phyloP scores from a whole-genome alignment of 352 stramenopile genomes.

The Globisporangium sylvaticum region DNA sequence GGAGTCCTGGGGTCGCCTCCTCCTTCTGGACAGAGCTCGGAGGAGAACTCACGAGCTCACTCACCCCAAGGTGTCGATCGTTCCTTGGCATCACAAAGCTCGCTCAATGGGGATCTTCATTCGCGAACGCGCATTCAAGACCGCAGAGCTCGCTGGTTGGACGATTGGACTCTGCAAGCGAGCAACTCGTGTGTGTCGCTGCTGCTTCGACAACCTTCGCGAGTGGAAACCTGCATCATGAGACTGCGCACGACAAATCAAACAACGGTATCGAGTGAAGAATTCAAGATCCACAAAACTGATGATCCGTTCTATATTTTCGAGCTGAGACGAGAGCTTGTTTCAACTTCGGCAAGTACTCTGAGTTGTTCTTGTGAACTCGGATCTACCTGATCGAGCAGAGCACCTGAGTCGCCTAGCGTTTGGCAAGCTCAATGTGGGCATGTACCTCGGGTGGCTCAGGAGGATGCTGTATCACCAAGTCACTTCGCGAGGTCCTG shows the following conservation, averaged over 20 bases:
- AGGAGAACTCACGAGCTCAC: background rate
- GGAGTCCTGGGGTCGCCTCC: background rate
- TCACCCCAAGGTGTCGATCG: background rate
- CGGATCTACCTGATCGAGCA: background rate
- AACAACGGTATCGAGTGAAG: background rate
- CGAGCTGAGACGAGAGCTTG: background rate
- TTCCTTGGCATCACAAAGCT: background rate
- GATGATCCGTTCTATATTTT: background rate
- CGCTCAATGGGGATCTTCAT: background rate
- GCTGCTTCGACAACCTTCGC: background rate
- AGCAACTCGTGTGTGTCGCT: background rate
- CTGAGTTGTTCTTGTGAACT: background rate
- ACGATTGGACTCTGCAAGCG: background rate
- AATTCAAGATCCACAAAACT: background rate
- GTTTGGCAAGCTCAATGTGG: background rate
- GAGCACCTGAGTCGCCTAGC: background rate
- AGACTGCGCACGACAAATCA: background rate
- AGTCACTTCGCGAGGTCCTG: constrained; percentile 30
- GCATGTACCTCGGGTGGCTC: background rate
- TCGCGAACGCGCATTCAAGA: background rate
- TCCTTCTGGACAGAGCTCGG: background rate
- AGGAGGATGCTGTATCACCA: background rate
- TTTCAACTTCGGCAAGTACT: background rate
- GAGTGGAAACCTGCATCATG: background rate
- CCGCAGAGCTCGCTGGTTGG: background rate